These are phyloP conservation scores for Citrullus colocynthis DNA, from an alignment of 306 rosid genomes.

Conservation along the genomic window DNA sequence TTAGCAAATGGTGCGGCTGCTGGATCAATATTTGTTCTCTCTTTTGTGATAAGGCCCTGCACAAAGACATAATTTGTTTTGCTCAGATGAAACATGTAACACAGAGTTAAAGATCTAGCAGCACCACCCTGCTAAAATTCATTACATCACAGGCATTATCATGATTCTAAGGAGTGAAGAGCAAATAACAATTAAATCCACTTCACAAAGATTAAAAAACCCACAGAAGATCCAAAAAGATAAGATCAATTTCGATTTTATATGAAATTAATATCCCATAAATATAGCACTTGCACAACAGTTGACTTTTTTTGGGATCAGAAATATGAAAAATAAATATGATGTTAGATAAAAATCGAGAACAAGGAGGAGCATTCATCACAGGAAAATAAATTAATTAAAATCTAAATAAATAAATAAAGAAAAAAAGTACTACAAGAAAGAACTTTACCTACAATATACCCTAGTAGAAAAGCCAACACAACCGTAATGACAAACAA, in stretches of 20 bases:
- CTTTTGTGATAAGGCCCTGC: constrained; percentile 91
- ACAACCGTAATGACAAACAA: not conserved
- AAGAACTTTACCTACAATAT: not conserved
- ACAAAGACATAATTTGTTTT: constrained; percentile 6
- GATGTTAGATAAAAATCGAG: not conserved
- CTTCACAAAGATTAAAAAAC: not conserved
- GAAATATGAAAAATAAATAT: not conserved
- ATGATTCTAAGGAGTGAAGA: not conserved
- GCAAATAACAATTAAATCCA: not conserved
- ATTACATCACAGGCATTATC: not conserved
- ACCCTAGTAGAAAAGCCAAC: not conserved
- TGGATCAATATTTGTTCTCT: constrained; percentile 65
- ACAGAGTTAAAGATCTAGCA: not conserved
- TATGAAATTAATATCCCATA: not conserved
- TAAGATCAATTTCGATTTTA: not conserved
- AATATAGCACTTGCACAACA: not conserved
- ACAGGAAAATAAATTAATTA: not conserved
- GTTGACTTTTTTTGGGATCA: not conserved
- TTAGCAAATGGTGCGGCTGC: constrained; percentile 91
- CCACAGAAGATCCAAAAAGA: not conserved
- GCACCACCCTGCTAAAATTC: not conserved
- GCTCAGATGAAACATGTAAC: not conserved
- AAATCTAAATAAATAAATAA: not conserved
- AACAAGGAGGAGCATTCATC: not conserved
- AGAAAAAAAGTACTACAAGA: not conserved